Percentiles rank a stretch among this genome's conserved stretches.
phyloP scores from a whole-genome alignment of 2,329 filamentous ascomycete species.

The Pezicula rhizophila region DNA sequence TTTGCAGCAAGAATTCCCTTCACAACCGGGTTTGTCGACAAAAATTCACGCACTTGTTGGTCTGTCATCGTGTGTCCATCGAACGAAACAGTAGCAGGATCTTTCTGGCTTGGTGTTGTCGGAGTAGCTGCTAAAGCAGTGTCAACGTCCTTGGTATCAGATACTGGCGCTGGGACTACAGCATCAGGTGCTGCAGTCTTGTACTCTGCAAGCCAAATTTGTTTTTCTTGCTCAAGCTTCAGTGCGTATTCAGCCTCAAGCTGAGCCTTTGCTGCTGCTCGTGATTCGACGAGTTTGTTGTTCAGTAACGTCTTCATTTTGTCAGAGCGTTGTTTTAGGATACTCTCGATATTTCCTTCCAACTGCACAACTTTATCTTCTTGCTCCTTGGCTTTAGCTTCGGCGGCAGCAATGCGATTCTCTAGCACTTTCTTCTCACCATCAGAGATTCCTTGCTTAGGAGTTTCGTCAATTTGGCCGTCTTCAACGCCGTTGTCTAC shows the following conservation, averaged over 20 bases:
- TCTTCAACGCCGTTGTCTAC: constrained; percentile 49
- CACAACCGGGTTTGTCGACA: constrained; percentile 48
- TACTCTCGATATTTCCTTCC: constrained; percentile 54
- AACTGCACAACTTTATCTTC: constrained; percentile 52
- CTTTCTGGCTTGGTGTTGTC: constrained; percentile 16
- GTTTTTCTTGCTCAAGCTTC: constrained; percentile 55
- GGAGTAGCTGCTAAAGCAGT: constrained; percentile 10
- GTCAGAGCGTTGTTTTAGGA: constrained; percentile 59
- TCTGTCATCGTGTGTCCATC: constrained; percentile 41
- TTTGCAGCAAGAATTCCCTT: constrained; percentile 54
- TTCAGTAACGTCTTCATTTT: constrained; percentile 64
- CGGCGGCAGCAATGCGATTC: constrained; percentile 52
- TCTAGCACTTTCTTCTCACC: constrained; percentile 57
- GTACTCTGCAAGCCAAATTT: constrained; percentile 54
- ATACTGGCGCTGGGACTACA: constrained; percentile 33
- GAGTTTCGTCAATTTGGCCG: constrained; percentile 43
- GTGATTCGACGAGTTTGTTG: constrained; percentile 57
- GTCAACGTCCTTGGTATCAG: constrained; percentile 10
- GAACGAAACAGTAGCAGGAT: constrained; percentile 2
- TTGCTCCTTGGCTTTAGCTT: constrained; percentile 56
- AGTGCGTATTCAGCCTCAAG: constrained; percentile 39
- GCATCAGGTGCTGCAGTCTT: constrained; percentile 18
- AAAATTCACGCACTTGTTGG: constrained; percentile 45
- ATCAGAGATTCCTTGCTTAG: constrained; percentile 37
- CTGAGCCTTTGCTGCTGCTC: constrained; percentile 47